phyloP scores from a whole-genome alignment of 768 basidiomycete species.

The Hericium erinaceus region DNA sequence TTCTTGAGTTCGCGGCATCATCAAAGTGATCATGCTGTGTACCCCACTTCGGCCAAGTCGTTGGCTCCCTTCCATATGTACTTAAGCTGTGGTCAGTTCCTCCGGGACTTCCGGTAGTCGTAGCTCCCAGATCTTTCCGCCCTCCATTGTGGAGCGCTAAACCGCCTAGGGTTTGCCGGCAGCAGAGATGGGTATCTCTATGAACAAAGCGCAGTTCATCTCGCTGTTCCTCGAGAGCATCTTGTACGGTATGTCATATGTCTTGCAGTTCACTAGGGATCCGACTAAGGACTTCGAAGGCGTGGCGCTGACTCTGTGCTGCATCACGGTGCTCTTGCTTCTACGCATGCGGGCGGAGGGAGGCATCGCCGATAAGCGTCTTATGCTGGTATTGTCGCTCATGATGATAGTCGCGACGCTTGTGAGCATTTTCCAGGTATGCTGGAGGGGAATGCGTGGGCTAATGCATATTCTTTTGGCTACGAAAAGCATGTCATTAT shows the following conservation, averaged over 20 bases:
- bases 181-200: neutral
- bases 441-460: neutral
- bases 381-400: neutral
- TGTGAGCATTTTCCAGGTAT: neutral
- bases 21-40: no score
- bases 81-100: no score
- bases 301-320: neutral
- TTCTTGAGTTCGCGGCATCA: no score
- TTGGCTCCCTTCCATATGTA: no score
- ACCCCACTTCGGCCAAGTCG: no score
- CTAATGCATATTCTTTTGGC: neutral
- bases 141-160: no score
- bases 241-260: neutral
- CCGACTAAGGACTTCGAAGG: neutral
- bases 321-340: neutral
- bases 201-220: neutral
- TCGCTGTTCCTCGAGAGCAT: neutral
- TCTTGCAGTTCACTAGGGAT: neutral
- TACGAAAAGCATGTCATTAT: neutral
- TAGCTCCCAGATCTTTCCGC: no score
- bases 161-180: neutral
- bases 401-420: neutral
- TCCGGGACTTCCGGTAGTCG: no score
- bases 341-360: neutral
- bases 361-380: neutral